Conservation (phyloP, 2,329 filamentous ascomycete species). For the Alternaria metachromatica region DNA sequence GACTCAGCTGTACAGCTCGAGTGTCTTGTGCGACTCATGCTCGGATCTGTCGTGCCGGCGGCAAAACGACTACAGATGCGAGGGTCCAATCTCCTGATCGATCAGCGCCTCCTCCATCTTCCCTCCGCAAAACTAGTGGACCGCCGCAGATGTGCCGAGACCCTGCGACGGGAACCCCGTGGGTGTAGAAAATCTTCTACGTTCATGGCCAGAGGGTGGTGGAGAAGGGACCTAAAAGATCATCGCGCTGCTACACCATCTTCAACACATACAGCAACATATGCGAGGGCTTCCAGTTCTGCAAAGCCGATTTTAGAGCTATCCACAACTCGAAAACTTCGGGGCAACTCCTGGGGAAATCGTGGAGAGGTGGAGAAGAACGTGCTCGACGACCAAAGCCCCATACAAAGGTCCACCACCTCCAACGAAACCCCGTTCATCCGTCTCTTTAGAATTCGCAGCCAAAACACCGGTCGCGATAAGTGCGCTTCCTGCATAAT, state of each 20-base stretch:
- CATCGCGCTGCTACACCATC: constrained; percentile 2
- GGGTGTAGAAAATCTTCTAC: constrained; percentile 9
- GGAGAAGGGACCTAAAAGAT: not conserved
- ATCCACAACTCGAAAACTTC: not conserved
- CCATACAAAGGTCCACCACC: constrained; percentile 1
- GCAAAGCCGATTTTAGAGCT: not conserved
- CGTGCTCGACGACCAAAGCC: not conserved
- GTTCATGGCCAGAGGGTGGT: not conserved
- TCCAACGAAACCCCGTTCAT: not conserved
- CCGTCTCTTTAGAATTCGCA: constrained; percentile 9
- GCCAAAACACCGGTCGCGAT: not conserved
- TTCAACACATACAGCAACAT: not conserved
- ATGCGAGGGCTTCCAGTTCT: not conserved
- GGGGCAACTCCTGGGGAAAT: constrained; percentile 3
- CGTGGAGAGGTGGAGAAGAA: constrained; percentile 12
- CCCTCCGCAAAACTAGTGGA: constrained; percentile 25
- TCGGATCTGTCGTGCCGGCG: constrained; percentile 9
- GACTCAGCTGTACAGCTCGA: not conserved
- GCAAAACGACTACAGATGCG: constrained; percentile 7
- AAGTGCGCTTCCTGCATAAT: not conserved
- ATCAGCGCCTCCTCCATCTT: constrained; percentile 6
- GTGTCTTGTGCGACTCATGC: not conserved
- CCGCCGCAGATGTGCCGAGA: constrained; percentile 18
- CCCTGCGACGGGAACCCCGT: constrained; percentile 16
- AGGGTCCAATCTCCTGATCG: constrained; percentile 14